These are phyloP conservation scores for Calonectria fujianensis DNA, from an alignment of 2,329 filamentous ascomycete species.

Conservation along the genomic window DNA sequence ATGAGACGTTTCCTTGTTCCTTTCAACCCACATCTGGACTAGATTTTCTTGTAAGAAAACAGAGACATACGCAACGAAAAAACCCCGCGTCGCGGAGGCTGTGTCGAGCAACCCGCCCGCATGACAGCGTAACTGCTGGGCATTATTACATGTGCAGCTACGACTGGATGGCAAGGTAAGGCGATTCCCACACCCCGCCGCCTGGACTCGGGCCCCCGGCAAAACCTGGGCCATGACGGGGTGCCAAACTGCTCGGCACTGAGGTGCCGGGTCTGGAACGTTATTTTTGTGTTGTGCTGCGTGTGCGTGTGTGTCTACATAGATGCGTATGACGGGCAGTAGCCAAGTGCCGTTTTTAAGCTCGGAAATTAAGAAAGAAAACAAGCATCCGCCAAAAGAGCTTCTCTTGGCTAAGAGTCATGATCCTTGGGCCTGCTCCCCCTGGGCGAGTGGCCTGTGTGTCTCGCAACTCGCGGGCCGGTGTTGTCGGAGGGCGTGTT, in stretches of 20 bases:
- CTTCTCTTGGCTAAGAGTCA: conserved; percentile 23
- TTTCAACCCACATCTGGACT: background rate
- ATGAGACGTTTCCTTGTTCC: background rate
- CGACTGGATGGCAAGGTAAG: conserved; percentile 17
- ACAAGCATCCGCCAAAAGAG: conserved; percentile 34
- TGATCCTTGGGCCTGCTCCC: conserved; percentile 7
- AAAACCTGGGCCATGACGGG: background rate
- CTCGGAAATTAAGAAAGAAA: conserved; percentile 11
- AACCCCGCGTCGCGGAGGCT: conserved; percentile 13
- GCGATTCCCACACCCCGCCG: background rate
- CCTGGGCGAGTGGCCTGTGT: background rate
- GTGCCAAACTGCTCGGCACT: background rate
- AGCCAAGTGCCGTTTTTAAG: conserved; percentile 10
- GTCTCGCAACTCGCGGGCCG: background rate
- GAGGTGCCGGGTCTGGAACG: conserved; percentile 1
- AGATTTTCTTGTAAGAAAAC: background rate
- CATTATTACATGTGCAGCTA: conserved; percentile 15
- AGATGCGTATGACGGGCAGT: background rate
- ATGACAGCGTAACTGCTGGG: background rate
- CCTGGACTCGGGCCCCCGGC: conserved; percentile 13
- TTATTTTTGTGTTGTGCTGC: background rate
- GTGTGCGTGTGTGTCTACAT: background rate
- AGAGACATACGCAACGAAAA: background rate
- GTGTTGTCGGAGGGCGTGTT: background rate
- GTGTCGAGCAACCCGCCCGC: conserved; percentile 15